These are phyloP conservation scores for Phaeosphaeria sp. DNA, from an alignment of 2,329 filamentous ascomycete genomes.

Conservation along the genomic window DNA sequence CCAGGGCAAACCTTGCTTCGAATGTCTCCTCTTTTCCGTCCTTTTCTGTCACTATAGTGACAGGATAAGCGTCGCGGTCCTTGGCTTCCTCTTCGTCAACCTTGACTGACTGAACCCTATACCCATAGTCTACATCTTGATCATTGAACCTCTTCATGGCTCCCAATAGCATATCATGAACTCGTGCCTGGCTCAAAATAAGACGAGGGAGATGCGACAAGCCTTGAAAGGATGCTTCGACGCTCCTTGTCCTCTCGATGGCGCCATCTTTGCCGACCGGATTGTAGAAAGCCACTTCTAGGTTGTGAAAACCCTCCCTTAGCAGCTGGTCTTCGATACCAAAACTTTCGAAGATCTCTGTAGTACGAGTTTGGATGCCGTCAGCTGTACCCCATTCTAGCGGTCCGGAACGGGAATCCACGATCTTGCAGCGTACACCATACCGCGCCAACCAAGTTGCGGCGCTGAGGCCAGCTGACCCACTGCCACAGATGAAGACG, in stretches of 20 bases:
- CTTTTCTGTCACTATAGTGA: slow-evolving; percentile 1
- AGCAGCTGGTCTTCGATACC: slow-evolving; percentile 1
- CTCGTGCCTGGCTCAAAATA: slow-evolving; percentile 1
- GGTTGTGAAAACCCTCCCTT: not conserved
- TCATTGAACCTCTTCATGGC: slow-evolving; percentile 1
- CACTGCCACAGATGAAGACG: slow-evolving; percentile 1
- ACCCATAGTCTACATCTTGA: slow-evolving; percentile 1
- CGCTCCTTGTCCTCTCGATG: slow-evolving; percentile 2
- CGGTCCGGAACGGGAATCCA: slow-evolving; percentile 1
- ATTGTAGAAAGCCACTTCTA: not conserved
- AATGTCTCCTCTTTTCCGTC: slow-evolving; percentile 1
- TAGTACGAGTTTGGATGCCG: not conserved
- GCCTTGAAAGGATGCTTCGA: slow-evolving; percentile 1
- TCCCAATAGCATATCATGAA: not conserved
- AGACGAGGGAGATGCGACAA: slow-evolving; percentile 1
- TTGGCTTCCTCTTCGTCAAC: slow-evolving; percentile 1
- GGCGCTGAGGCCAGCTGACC: slow-evolving; percentile 1
- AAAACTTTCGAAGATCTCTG: slow-evolving; percentile 4
- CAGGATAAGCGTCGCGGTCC: not conserved
- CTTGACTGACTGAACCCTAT: not conserved
- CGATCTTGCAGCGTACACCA: slow-evolving; percentile 1
- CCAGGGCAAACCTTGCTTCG: slow-evolving; percentile 1
- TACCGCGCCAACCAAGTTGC: slow-evolving; percentile 1
- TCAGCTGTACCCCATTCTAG: slow-evolving; percentile 1
- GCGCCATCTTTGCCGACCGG: slow-evolving; percentile 1